Evolutionary conservation across 306 rosid species (phyloP).

Genomic region (Glycyrrhiza uralensis): DNA sequence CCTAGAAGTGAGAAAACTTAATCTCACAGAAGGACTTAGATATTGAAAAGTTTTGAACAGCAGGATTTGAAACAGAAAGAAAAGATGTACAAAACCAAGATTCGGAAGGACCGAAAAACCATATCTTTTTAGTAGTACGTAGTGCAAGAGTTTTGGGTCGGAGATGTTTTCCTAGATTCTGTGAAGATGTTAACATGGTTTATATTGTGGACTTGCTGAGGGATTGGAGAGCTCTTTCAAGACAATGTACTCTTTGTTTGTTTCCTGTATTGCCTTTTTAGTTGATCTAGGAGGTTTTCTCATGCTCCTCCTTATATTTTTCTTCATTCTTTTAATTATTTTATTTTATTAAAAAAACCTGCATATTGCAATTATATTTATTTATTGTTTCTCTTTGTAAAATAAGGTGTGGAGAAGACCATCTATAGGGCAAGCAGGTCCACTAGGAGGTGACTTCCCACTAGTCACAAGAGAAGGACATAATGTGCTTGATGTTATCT

Average conservation of each 20-base stretch:
- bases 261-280: background rate
- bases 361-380: constrained; percentile 10
- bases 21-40: background rate
- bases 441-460: constrained; percentile 78
- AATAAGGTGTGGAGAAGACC: constrained; percentile 88
- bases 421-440: constrained; percentile 68
- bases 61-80: background rate
- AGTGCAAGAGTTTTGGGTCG: background rate
- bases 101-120: background rate
- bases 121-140: background rate
- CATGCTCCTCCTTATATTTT: background rate
- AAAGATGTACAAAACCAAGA: background rate
- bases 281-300: background rate
- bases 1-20: background rate
- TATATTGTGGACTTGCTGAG: background rate
- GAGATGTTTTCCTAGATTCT: background rate
- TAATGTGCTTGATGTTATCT: constrained; percentile 79
- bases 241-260: background rate
- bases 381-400: constrained; percentile 11
- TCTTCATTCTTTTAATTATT: background rate
- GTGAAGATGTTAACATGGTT: too few relatives aligned
- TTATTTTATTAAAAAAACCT: background rate
- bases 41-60: background rate
- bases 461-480: constrained; percentile 77
- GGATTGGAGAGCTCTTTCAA: background rate